These are phyloP conservation scores for Penicillium sp. DNA, from an alignment of 2,329 filamentous ascomycete genomes.

Conservation along the genomic window DNA sequence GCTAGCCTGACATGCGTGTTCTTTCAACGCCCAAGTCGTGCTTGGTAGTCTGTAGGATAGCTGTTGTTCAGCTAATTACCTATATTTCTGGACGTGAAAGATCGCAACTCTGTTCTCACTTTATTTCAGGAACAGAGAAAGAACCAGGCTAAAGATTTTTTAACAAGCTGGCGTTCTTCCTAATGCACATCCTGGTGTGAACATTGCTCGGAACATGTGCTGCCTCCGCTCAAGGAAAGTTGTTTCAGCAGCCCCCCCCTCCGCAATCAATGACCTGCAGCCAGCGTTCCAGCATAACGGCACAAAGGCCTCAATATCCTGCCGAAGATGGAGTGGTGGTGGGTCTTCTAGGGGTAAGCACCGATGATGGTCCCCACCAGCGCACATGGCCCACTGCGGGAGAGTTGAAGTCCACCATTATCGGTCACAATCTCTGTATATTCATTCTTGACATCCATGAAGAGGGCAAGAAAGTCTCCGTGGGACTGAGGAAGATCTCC, in stretches of 20 bases:
- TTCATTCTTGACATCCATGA: conserved; percentile 33
- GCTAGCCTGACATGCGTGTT: conserved; percentile 37
- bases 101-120: conserved; percentile 15
- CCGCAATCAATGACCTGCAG: conserved; percentile 9
- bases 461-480: conserved; percentile 37
- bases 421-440: conserved; percentile 33
- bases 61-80: neutral
- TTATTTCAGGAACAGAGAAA: conserved; percentile 49
- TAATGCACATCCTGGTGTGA: conserved; percentile 56
- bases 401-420: conserved; percentile 27
- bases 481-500: neutral
- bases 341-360: conserved; percentile 39
- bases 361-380: conserved; percentile 37
- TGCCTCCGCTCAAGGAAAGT: conserved; percentile 21
- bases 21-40: conserved; percentile 56
- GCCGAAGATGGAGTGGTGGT: conserved; percentile 29
- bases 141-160: conserved; percentile 64
- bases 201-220: conserved; percentile 28
- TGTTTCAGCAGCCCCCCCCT: conserved; percentile 19
- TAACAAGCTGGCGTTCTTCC: conserved; percentile 58
- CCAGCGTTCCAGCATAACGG: conserved; percentile 33
- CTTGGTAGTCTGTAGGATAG: conserved; percentile 39
- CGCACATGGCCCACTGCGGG: conserved; percentile 26
- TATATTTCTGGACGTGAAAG: neutral
- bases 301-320: conserved; percentile 25